Percentiles rank a stretch among this genome's conserved stretches.
These are phyloP conservation scores for Coniochaeta ligniaria DNA, from an alignment of 2,329 filamentous ascomycete genomes.

Conservation along the genomic window DNA sequence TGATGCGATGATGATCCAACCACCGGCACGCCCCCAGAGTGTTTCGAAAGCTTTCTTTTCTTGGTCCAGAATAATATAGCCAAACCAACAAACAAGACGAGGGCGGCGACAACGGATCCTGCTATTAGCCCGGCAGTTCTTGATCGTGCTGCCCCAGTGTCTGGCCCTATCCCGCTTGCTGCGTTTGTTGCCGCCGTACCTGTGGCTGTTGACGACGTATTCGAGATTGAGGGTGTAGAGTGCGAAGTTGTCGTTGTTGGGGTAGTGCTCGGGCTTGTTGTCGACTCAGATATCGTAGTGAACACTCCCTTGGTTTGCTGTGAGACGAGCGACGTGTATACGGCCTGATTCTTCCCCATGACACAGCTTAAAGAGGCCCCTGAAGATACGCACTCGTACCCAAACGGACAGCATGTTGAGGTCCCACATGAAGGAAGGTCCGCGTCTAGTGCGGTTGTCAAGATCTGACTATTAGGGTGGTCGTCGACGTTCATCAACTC, in stretches of 20 bases:
- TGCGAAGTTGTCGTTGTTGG: neutral
- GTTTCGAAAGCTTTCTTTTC: neutral
- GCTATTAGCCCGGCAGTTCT: neutral
- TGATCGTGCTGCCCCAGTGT: neutral
- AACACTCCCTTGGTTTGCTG: neutral
- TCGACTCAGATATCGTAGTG: neutral
- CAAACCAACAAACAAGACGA: neutral
- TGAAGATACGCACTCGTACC: conserved; percentile 5
- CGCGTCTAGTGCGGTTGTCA: conserved; percentile 6
- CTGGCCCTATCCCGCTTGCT: neutral
- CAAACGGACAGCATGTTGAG: conserved; percentile 12
- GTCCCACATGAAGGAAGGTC: conserved; percentile 7
- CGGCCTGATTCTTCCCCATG: neutral
- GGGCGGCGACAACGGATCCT: neutral
- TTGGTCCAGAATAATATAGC: neutral
- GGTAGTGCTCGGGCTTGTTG: neutral
- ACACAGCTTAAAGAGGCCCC: neutral
- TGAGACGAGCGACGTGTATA: neutral
- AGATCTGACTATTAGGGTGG: conserved; percentile 5
- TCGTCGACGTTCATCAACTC: conserved; percentile 8
- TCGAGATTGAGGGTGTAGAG: neutral
- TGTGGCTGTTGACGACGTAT: neutral
- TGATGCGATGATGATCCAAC: neutral
- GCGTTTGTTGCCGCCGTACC: neutral
- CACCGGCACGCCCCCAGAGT: neutral